Base-by-base conservation (phyloP, 1,284 basidiomycete genomes). In the Exobasidium rhododendri region DNA sequence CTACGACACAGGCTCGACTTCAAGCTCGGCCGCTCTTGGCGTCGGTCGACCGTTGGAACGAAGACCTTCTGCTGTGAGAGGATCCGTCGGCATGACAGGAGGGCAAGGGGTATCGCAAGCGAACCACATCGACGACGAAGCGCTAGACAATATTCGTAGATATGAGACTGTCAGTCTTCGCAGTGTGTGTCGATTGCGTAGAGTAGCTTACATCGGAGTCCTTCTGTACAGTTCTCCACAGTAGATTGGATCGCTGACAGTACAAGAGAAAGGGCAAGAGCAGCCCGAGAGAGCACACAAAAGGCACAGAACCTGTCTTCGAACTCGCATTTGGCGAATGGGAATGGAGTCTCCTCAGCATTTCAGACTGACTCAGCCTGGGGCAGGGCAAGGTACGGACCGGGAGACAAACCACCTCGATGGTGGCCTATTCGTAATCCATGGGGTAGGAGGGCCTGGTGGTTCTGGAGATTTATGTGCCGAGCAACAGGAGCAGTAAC, bases 221-320 rank as follows among this genome's bases (percentile, higher is more conserved):
- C 4, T 13, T 44, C 44, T n/a, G 24, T 44, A 26, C 32, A 71
- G 68, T 74, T 74, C 57, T 63, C 68, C 2, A 78, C 77, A 24
- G 75, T 78, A 3, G 77, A 79, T 49, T 79, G 77, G 77, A 69
- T 79, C 50, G 75, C 77, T 50, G 77, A 79, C 35, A 70, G 65
- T 31, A 71, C 71, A 6, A 67, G 77, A 30, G 77, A 79, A 55
- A 70, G 77, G 40, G 74, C 71, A 54, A 66, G 76, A 29, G 46
- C 73, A 6, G 65, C 70, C 28, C 62, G 73, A n/a, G 67, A 71
- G 47, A 63, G 69, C 2, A 10, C 62, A 52, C 47, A 70, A 60
- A 17, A 61, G 66, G 26, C 65, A 62, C n/a, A 69, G 20, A 17
- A 66, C 32, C 65, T 66, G 17, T 62, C 62, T 10, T 71, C 61